A percentile compares a stretch with the other conserved stretches of the same genome.
phyloP scores from a whole-genome alignment of 2,329 filamentous ascomycete genomes.

The Microsporum ferrugineum region DNA sequence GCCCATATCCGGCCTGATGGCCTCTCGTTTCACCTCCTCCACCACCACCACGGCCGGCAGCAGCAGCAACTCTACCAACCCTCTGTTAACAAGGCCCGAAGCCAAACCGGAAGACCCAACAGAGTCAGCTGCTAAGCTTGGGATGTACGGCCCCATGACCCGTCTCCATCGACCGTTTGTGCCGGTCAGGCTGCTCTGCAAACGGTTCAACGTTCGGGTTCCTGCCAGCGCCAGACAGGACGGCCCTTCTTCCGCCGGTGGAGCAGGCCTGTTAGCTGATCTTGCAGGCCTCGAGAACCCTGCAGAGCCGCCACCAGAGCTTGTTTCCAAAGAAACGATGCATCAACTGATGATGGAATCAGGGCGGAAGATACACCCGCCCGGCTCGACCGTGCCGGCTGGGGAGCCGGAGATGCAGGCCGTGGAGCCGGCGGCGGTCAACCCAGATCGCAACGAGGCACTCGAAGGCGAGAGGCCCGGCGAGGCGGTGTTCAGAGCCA shows the following conservation, averaged over 20 bases:
- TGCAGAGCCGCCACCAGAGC: constrained; percentile 31
- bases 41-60: constrained; percentile 12
- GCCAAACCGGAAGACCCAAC: constrained; percentile 61
- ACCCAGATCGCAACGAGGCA: constrained; percentile 67
- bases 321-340: constrained; percentile 45
- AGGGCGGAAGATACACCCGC: constrained; percentile 12
- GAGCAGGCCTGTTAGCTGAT: constrained; percentile 20
- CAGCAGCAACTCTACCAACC: constrained; percentile 27
- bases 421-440: constrained; percentile 36
- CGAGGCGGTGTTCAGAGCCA: constrained; percentile 76
- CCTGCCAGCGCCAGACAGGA: constrained; percentile 50
- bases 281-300: constrained; percentile 23
- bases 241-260: constrained; percentile 15
- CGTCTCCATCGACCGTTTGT: constrained; percentile 60
- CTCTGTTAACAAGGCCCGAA: constrained; percentile 38
- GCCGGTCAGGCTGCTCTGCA: constrained; percentile 78
- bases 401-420: constrained; percentile 11
- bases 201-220: constrained; percentile 78
- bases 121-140: constrained; percentile 73
- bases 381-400: background rate
- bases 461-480: constrained; percentile 62
- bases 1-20: constrained; percentile 85
- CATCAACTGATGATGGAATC: constrained; percentile 43
- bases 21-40: constrained; percentile 75
- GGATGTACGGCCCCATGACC: constrained; percentile 89